Evolutionary conservation across 1,284 basidiomycete species (phyloP).

Genomic region (Tremellales sp.): DNA sequence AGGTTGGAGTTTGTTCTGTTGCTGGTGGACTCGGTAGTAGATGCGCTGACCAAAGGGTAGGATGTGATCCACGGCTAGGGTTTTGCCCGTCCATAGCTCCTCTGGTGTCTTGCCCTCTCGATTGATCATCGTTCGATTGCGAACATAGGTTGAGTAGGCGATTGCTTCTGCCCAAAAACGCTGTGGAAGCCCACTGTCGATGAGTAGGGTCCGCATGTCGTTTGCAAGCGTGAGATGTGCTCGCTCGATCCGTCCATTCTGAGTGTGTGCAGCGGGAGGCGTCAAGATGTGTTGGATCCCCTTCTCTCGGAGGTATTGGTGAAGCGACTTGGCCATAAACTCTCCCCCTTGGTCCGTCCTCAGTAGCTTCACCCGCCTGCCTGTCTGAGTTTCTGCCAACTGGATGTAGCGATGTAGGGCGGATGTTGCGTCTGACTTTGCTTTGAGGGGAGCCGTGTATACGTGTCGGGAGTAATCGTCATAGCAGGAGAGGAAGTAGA

Average conservation of each 20-base stretch:
- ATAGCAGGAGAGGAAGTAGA: slow-evolving; percentile 16
- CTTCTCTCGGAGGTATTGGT: slow-evolving; percentile 1
- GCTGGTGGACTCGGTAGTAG: not conserved
- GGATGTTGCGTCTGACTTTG: slow-evolving; percentile 6
- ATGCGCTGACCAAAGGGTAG: not conserved
- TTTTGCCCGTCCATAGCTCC: not conserved
- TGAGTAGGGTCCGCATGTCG: slow-evolving; percentile 12
- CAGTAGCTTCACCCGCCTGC: slow-evolving; percentile 5
- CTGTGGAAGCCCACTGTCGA: slow-evolving; percentile 3
- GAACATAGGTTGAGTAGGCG: slow-evolving; percentile 5
- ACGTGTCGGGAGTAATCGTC: slow-evolving; percentile 13
- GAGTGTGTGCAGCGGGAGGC: slow-evolving; percentile 14
- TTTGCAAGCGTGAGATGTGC: slow-evolving; percentile 17
- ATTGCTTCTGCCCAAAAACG: slow-evolving; percentile 13
- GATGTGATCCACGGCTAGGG: not conserved
- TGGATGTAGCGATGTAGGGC: slow-evolving; percentile 7
- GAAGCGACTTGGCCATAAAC: slow-evolving; percentile 2
- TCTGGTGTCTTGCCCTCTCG: not conserved
- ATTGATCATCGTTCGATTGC: slow-evolving; percentile 6
- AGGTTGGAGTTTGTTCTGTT: not conserved
- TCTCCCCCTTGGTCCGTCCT: slow-evolving; percentile 14
- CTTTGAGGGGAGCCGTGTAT: slow-evolving; percentile 8
- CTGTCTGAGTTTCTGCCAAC: slow-evolving; percentile 14
- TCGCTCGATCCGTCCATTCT: slow-evolving; percentile 19
- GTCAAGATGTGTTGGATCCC: slow-evolving; percentile 6